Evolutionary conservation across 805 yeast species (phyloP).

Genomic region (Jamesozyma hellenica): DNA sequence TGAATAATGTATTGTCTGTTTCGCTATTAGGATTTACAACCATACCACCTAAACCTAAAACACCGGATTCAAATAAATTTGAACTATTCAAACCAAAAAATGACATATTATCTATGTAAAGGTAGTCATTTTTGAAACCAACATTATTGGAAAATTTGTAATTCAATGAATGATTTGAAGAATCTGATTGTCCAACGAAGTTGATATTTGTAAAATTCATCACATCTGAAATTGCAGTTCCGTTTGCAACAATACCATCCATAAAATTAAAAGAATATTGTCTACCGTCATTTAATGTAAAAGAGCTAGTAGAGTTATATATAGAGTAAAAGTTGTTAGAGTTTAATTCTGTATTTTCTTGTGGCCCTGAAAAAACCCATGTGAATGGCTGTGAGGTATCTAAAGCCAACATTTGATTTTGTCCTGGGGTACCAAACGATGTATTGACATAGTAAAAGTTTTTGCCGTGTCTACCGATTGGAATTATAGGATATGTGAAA

Average conservation of each 20-base stretch:
- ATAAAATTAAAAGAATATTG: constrained; percentile 15
- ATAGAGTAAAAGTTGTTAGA: constrained; percentile 6
- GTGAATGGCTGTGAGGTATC: constrained; percentile 33
- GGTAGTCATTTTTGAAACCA: not conserved
- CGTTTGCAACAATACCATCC: constrained; percentile 18
- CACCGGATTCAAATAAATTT: constrained; percentile 29
- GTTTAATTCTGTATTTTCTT: constrained; percentile 8
- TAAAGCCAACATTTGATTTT: constrained; percentile 23
- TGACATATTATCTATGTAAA: constrained; percentile 20
- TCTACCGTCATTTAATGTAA: constrained; percentile 4
- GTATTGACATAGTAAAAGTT: constrained; percentile 27
- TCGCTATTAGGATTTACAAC: constrained; percentile 9
- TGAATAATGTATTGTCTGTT: constrained; percentile 12
- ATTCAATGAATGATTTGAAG: too few species aligned
- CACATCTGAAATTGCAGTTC: constrained; percentile 17
- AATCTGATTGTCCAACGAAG: not conserved
- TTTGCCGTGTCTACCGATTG: constrained; percentile 16
- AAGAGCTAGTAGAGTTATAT: constrained; percentile 14
- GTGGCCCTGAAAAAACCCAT: constrained; percentile 26
- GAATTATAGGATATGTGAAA: constrained; percentile 13
- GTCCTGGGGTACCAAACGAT: constrained; percentile 27
- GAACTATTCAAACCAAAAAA: constrained; percentile 35
- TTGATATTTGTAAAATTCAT: constrained; percentile 11
- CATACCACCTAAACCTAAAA: constrained; percentile 37
- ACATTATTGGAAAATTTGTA: not conserved